Percentiles rank a stretch among this genome's conserved stretches.
phyloP scores from a whole-genome alignment of 1,139 yeast genomes.

The Saccharomyces hybrid region DNA sequence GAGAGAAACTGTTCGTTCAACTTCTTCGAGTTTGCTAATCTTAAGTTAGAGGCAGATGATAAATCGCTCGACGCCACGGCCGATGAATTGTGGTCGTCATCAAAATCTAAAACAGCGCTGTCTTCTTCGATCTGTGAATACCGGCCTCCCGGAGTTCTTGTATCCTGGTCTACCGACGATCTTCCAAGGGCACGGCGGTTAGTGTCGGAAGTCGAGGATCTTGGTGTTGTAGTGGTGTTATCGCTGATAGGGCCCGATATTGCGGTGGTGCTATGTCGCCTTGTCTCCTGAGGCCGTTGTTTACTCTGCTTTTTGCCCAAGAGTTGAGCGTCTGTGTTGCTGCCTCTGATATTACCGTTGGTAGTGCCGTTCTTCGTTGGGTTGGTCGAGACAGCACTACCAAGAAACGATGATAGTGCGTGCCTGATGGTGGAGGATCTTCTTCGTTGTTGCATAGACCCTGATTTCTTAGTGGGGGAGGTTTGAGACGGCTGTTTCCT shows the following conservation, averaged over 20 bases:
- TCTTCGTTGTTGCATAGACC: constrained; percentile 7
- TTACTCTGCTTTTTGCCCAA: neutral
- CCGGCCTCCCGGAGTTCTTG: neutral
- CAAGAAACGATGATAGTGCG: constrained; percentile 21
- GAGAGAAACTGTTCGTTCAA: constrained; percentile 14
- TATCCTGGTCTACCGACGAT: neutral
- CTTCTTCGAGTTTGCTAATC: neutral
- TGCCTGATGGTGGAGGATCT: constrained; percentile 21
- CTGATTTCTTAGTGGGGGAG: neutral
- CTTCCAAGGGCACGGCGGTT: neutral
- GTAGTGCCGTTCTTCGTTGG: neutral
- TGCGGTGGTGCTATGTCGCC: neutral
- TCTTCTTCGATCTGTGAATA: neutral
- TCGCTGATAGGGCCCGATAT: neutral
- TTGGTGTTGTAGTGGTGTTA: neutral
- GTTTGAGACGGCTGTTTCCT: neutral
- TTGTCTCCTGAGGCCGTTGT: neutral
- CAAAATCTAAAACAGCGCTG: constrained; percentile 4
- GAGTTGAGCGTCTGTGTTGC: constrained; percentile 4
- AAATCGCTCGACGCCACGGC: neutral
- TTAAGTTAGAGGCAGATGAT: neutral
- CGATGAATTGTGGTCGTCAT: constrained; percentile 1
- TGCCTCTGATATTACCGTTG: neutral
- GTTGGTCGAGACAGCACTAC: neutral
- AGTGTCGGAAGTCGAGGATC: neutral